phyloP scores from a whole-genome alignment of 345 rosid species.

The Dipteronia dyeriana region DNA sequence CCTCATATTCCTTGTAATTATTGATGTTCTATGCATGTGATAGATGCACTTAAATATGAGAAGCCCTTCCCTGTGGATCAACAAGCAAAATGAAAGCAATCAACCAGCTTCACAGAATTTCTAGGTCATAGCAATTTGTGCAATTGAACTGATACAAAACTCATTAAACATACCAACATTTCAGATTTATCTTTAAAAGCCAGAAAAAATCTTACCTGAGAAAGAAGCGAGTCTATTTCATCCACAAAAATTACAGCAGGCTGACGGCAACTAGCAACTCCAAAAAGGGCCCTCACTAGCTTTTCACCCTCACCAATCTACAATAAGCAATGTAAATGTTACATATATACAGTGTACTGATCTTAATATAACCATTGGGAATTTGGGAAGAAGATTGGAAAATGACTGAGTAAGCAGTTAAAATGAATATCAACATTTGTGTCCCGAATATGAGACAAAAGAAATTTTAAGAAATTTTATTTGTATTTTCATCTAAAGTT shows the following conservation, averaged over 20 bases:
- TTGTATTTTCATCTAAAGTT: slow-evolving; percentile 2
- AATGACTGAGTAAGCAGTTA: background rate
- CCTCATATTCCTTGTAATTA: background rate
- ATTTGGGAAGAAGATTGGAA: background rate
- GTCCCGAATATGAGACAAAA: background rate
- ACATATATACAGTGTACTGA: background rate
- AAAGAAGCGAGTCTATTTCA: slow-evolving; percentile 95
- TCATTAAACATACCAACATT: background rate
- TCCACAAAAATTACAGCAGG: slow-evolving; percentile 99
- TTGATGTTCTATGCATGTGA: background rate
- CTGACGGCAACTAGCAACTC: slow-evolving; percentile 98
- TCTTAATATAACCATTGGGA: background rate
- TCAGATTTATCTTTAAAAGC: slow-evolving; percentile 8
- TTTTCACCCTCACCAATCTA: slow-evolving; percentile 99
- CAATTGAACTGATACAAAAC: background rate
- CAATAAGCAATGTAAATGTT: slow-evolving; percentile 18
- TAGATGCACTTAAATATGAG: background rate
- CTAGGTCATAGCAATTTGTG: background rate
- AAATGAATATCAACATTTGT: background rate
- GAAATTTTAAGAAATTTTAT: background rate
- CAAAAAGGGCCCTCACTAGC: slow-evolving; percentile 96
- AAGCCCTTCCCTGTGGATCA: background rate
- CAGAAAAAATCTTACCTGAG: slow-evolving; percentile 63
- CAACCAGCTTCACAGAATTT: background rate
- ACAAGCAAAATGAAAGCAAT: slow-evolving; percentile 9